A percentile compares a stretch with the other conserved stretches of the same genome.
These are phyloP conservation scores for Allium cepa DNA, from an alignment of 106 monocot species.

Conservation along the genomic window DNA sequence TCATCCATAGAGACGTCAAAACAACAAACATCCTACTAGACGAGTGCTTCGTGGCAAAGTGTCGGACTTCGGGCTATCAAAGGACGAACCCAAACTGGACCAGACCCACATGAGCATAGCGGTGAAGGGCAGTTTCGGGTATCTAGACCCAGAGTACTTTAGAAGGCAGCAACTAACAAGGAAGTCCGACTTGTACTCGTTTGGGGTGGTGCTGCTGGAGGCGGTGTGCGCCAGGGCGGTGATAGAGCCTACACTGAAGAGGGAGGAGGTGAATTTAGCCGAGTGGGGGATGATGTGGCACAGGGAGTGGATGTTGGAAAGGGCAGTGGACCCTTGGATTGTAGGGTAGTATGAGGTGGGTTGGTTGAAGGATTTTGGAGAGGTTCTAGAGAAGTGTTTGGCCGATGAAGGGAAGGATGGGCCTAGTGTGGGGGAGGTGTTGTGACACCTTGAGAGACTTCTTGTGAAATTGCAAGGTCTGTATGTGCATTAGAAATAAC, in stretches of 20 bases:
- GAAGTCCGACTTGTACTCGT: slow-evolving; percentile 88
- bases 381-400: slow-evolving; percentile 74
- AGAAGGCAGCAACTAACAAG: slow-evolving; percentile 62
- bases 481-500: too few relatives aligned
- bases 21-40: slow-evolving; percentile 71
- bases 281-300: slow-evolving; percentile 67
- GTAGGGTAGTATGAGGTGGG: slow-evolving; percentile 28
- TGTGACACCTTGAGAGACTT: slow-evolving; percentile 65
- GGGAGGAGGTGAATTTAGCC: slow-evolving; percentile 64
- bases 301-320: slow-evolving; percentile 22
- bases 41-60: slow-evolving; percentile 61
- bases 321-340: slow-evolving; percentile 37
- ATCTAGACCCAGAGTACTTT: slow-evolving; percentile 85
- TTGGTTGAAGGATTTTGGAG: slow-evolving; percentile 48
- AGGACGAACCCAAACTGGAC: slow-evolving; percentile 51
- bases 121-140: slow-evolving; percentile 83
- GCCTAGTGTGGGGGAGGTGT: slow-evolving; percentile 70
- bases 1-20: slow-evolving; percentile 83
- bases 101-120: slow-evolving; percentile 80
- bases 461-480: background rate
- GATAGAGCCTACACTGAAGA: slow-evolving; percentile 63
- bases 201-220: slow-evolving; percentile 80
- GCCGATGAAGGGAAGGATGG: slow-evolving; percentile 56
- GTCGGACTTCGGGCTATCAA: slow-evolving; percentile 79
- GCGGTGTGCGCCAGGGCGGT: slow-evolving; percentile 69